These are phyloP conservation scores for Colletotrichum lini DNA, from an alignment of 2,329 filamentous ascomycete species.

Conservation along the genomic window DNA sequence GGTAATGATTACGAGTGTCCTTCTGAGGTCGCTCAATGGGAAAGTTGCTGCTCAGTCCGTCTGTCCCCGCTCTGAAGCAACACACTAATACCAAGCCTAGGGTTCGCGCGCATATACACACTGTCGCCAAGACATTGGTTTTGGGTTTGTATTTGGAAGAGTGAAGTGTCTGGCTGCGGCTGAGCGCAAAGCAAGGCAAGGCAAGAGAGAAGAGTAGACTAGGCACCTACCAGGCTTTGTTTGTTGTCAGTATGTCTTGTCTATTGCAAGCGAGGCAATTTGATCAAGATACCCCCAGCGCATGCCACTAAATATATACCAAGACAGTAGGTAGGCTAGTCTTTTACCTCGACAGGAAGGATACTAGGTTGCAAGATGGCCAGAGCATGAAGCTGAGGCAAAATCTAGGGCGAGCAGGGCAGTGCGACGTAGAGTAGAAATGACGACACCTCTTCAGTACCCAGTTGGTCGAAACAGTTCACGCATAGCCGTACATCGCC, in stretches of 20 bases:
- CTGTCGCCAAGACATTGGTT: not conserved
- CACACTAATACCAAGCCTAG: not conserved
- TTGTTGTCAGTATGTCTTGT: not conserved
- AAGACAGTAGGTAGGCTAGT: not conserved
- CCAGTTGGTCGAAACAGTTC: too few species aligned
- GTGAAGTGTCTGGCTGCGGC: not conserved
- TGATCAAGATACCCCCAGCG: not conserved
- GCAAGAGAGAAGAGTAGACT: too few species aligned
- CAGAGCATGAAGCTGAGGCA: constrained; percentile 2
- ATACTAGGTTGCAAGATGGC: not conserved
- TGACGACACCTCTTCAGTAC: not conserved
- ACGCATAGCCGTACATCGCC: too few species aligned
- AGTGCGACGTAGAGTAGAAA: not conserved
- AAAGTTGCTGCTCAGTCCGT: not conserved
- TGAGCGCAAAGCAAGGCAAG: not conserved
- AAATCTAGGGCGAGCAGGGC: not conserved
- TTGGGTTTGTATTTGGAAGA: not conserved
- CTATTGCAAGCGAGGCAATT: not conserved
- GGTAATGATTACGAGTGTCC: not conserved
- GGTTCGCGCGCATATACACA: not conserved
- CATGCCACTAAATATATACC: not conserved
- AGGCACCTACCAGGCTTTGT: not conserved
- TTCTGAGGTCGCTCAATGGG: not conserved
- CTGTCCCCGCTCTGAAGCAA: not conserved
- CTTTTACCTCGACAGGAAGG: not conserved